Percentiles rank a stretch among this genome's conserved stretches.
Evolutionary conservation across 1,284 basidiomycete species (phyloP).

Genomic region (Cutaneotrichosporon dermatis): DNA sequence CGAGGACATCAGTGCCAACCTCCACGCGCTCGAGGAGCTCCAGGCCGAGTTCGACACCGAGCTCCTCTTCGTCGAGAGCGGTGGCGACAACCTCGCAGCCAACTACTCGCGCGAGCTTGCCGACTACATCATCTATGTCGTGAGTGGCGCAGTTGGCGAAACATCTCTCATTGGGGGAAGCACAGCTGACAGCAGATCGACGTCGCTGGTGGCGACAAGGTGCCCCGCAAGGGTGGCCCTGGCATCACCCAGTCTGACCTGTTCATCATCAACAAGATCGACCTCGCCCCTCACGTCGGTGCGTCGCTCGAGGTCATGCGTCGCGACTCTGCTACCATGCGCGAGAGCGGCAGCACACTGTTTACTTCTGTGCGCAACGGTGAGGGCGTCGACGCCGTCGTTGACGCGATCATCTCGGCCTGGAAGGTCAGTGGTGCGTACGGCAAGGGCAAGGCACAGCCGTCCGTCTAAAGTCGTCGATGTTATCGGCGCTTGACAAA

Average conservation of each 20-base stretch:
- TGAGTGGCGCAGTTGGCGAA: slow-evolving; percentile 44
- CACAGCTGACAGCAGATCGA: slow-evolving; percentile 50
- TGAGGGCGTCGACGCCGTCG: slow-evolving; percentile 76
- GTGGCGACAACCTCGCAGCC: slow-evolving; percentile 93
- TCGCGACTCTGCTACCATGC: slow-evolving; percentile 85
- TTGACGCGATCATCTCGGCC: slow-evolving; percentile 76
- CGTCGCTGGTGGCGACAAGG: slow-evolving; percentile 87
- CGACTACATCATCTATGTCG: slow-evolving; percentile 95
- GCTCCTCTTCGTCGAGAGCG: slow-evolving; percentile 86
- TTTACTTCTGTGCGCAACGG: slow-evolving; percentile 81
- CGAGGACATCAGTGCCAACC: slow-evolving; percentile 95
- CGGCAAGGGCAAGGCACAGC: slow-evolving; percentile 23
- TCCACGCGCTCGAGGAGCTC: slow-evolving; percentile 91
- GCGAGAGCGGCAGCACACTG: slow-evolving; percentile 87
- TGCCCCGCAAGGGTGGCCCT: slow-evolving; percentile 94
- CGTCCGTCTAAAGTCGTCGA: background rate
- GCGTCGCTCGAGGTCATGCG: slow-evolving; percentile 94
- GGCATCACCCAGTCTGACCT: slow-evolving; percentile 89
- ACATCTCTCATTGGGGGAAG: background rate
- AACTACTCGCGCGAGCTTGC: slow-evolving; percentile 95
- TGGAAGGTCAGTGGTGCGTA: slow-evolving; percentile 62
- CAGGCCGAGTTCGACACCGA: slow-evolving; percentile 83
- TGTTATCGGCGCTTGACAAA: too few species aligned
- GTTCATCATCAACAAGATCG: slow-evolving; percentile 93
- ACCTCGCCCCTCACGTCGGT: slow-evolving; percentile 86